These are phyloP conservation scores for Starmerella cellae DNA, from an alignment of 805 yeast genomes.

Conservation along the genomic window DNA sequence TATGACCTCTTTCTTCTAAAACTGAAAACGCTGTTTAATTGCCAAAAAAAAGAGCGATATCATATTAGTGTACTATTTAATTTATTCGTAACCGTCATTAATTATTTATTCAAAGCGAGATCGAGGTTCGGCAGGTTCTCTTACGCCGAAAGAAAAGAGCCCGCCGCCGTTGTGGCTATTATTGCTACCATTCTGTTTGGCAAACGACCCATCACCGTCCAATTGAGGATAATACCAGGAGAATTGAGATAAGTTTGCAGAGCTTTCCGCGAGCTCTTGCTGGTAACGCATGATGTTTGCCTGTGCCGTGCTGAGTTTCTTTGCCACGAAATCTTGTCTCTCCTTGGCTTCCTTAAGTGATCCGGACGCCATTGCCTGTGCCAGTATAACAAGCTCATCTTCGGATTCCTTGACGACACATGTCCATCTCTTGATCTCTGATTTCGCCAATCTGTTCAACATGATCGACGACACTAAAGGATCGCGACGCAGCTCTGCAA, in stretches of 20 bases:
- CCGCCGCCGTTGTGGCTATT: too few species aligned
- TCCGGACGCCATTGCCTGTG: conserved; percentile 17
- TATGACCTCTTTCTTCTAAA: background rate
- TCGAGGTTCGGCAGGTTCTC: too few species aligned
- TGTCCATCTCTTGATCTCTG: conserved; percentile 45
- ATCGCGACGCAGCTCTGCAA: conserved; percentile 49
- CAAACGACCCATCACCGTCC: background rate
- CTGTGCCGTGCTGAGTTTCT: conserved; percentile 28
- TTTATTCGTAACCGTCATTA: background rate
- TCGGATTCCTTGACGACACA: conserved; percentile 53
- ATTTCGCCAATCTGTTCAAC: conserved; percentile 48
- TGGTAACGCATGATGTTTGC: conserved; percentile 7
- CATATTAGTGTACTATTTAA: background rate
- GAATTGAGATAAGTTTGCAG: background rate
- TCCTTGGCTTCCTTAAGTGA: background rate
- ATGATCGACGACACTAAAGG: conserved; percentile 41
- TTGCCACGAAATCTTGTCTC: conserved; percentile 4
- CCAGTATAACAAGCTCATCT: conserved; percentile 51
- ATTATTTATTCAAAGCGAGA: background rate
- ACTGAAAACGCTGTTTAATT: too few species aligned
- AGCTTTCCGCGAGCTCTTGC: background rate
- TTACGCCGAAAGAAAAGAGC: too few species aligned
- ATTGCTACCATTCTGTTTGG: too few species aligned
- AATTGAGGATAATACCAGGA: conserved; percentile 2
- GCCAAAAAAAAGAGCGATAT: too few species aligned